phyloP scores from a whole-genome alignment of 83 land plant species.

The Picea engelmannii region DNA sequence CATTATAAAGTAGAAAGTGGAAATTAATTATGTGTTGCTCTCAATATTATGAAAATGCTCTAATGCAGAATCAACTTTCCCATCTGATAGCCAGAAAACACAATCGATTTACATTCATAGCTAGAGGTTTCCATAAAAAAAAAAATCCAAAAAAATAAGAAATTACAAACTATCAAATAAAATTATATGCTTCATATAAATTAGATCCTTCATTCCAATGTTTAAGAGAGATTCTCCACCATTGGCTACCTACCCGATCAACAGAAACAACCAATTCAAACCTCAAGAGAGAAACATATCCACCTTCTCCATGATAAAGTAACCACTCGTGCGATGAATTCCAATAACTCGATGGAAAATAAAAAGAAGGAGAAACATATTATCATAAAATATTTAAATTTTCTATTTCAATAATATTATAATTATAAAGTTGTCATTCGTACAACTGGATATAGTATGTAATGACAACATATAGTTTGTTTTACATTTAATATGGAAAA shows the following conservation, averaged over 20 bases:
- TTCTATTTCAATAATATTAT: not conserved
- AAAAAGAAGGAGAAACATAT: no score
- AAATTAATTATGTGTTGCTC: no score
- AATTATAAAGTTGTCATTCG: not conserved
- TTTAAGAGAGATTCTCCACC: not conserved
- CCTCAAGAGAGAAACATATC: slow-evolving; percentile 57
- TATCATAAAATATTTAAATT: not conserved
- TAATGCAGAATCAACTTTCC: no score
- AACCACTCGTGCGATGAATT: slow-evolving; percentile 64
- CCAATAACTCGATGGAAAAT: slow-evolving; percentile 86
- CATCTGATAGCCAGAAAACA: not conserved
- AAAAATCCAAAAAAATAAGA: slow-evolving; percentile 17
- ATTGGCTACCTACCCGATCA: slow-evolving; percentile 34
- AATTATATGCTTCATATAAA: not conserved
- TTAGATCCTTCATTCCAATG: not conserved
- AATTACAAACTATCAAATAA: not conserved
- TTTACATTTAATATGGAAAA: no score
- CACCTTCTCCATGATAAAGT: slow-evolving; percentile 73
- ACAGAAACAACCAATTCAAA: slow-evolving; percentile 47
- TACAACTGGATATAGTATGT: no score
- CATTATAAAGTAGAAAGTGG: no score
- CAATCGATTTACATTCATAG: not conserved
- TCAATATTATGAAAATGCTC: no score
- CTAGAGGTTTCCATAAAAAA: slow-evolving; percentile 33
- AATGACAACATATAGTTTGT: no score